Base-by-base conservation (phyloP, 2,329 filamentous ascomycete genomes). In the Emergomyces pasteurianus region DNA sequence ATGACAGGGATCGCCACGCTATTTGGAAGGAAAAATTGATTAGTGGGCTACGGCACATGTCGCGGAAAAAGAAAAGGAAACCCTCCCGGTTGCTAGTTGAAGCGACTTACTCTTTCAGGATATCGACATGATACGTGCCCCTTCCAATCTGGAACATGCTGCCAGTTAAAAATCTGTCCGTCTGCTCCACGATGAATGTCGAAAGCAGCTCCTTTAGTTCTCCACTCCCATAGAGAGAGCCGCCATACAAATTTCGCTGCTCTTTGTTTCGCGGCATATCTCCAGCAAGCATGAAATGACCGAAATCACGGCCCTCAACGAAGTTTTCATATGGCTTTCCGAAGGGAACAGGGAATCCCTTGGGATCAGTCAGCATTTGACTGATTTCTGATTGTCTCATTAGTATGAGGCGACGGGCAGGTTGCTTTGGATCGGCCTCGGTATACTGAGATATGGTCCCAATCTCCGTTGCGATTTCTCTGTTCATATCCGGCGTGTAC, bases 401-500 rank as follows among this genome's bases (percentile, higher is more conserved):
- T n/a, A 68, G 12, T 10, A 62, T 42, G 10, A 63, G 56, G 10
- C 63, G 61, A 8, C 43, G 52, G 4, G 61, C 61, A 18, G 63
- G 60, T 26, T 42, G 42, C 36, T 61, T 61, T 52, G 59, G 59
- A 58, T 58, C 53, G 1, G 59, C 46, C 34, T 61, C 59, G 5
- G 53, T 61, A 43, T 58, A 61, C 21, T 58, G 21, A 61, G 60
- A 38, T 60, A 60, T 43, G 62, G 66, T 50, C 60, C 64, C 64
- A 21, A 64, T 53, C 26, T 69, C 60, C 31, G 60, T 58, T 28
- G 68, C 67, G 42, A 69, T 64, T 49, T 67, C 59, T 9, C 62
- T 58, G 56, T 71, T 71, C 61, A 63, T 66, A 36, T 64, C 63
- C n/a, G 61, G 61, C 1, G 65, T 68, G 50, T 67, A 68, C 60